Evolutionary conservation across 2,329 filamentous ascomycete species (phyloP).

Genomic region (Lomentospora prolificans): DNA sequence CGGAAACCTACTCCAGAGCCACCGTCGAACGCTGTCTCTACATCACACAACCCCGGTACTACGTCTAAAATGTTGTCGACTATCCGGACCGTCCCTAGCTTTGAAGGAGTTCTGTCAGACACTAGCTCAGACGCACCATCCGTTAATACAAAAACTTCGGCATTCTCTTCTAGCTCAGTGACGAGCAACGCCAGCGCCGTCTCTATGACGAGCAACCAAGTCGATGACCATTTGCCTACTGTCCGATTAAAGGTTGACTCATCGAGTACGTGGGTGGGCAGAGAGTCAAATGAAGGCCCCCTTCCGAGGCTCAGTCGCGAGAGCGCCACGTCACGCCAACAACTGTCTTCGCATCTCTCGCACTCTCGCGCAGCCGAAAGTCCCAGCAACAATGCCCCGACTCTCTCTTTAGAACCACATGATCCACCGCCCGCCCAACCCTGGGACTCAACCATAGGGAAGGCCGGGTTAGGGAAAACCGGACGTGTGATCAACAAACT

Average conservation of each 20-base stretch:
- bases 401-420: neutral
- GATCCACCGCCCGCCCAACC: conserved; percentile 15
- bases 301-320: conserved; percentile 15
- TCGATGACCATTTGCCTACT: conserved; percentile 22
- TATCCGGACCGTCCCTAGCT: conserved; percentile 48
- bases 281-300: conserved; percentile 17
- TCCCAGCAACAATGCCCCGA: neutral
- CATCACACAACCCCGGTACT: neutral
- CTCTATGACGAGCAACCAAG: conserved; percentile 29
- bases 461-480: conserved; percentile 63
- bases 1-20: neutral
- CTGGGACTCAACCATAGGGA: conserved; percentile 61
- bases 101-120: conserved; percentile 36
- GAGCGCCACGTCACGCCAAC: neutral
- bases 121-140: conserved; percentile 29
- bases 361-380: neutral
- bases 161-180: conserved; percentile 45
- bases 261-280: neutral
- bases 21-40: neutral
- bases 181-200: conserved; percentile 42
- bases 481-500: conserved; percentile 72
- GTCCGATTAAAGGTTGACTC: conserved; percentile 23
- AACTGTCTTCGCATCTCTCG: neutral
- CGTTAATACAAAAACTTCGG: conserved; percentile 32
- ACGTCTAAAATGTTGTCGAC: conserved; percentile 21